Base-by-base conservation (phyloP, 164 flowering plant genomes). In the Macadamia tetraphylla region DNA sequence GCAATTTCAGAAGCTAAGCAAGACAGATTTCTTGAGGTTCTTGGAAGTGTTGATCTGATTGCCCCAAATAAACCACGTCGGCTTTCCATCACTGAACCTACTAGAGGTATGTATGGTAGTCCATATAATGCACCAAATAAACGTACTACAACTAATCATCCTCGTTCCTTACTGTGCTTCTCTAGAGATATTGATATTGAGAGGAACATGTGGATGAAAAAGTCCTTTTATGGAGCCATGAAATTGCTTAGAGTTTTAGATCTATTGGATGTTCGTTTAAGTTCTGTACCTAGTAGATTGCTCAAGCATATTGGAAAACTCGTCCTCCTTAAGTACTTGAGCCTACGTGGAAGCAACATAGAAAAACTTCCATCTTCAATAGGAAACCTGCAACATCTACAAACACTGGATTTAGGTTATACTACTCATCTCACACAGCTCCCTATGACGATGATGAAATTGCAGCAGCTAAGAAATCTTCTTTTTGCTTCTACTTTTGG, bases 191-290 rank as follows among this genome's bases (percentile, higher is more conserved):
- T 23, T 23, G 23, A 23, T 23, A 14, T 1, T 13, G 18, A 15
- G n/a, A 14, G 6, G 23, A 3, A 2, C 2, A 13, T 14, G 18
- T 35, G 40, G 40, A 55, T 14, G 14, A 23, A 23, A 23, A 23
- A 55, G 14, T 0, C 23, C 15, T 0, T 0, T 14, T 1, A 14
- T 55, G 18, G 58, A 59, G 62, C 14, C 12, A 10, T 30, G 32
- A 66, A 69, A 29, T 29, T 76, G 56, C 65, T 72, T 12, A 43
- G 76, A 11, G 67, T 70, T 44, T 63, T 76, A 67, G 70, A 62
- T 51, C 73, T 29, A 68, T 49, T 31, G 63, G 31, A 23, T 49
- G 43, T 12, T 42, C 18, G 23, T 66, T 58, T 53, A 58, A 56
- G 1, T 35, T 35, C 40, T 35, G 5, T 35, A 35, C 3, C 3